These are phyloP conservation scores for Gossypium raimondii DNA, from an alignment of 345 rosid genomes.

Conservation along the genomic window DNA sequence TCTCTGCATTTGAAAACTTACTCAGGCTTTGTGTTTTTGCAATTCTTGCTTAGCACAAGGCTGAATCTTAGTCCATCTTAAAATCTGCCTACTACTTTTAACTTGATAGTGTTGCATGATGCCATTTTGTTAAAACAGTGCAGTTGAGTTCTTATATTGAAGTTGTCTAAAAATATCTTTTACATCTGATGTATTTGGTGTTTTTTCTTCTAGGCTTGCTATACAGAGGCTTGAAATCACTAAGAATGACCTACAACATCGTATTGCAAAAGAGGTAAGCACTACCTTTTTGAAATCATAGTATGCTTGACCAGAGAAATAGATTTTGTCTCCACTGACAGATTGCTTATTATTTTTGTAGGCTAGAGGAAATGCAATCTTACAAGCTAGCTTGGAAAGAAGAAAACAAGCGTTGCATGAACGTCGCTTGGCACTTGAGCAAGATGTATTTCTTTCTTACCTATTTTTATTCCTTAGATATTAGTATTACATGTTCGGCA, in stretches of 20 bases:
- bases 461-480: slow-evolving; percentile 11
- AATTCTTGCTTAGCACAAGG: background rate
- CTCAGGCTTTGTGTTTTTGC: slow-evolving; percentile 9
- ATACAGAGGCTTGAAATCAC: slow-evolving; percentile 94
- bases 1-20: background rate
- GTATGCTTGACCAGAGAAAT: slow-evolving; percentile 4
- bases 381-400: slow-evolving; percentile 95
- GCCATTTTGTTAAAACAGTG: background rate
- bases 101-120: background rate
- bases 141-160: background rate
- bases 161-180: background rate
- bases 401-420: slow-evolving; percentile 99
- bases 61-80: background rate
- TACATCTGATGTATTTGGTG: slow-evolving; percentile 13
- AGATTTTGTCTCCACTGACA: slow-evolving; percentile 25
- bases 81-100: background rate
- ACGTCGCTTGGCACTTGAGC: slow-evolving; percentile 95
- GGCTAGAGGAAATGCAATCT: slow-evolving; percentile 97
- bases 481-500: background rate
- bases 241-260: slow-evolving; percentile 86
- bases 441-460: slow-evolving; percentile 64
- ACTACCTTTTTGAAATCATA: slow-evolving; percentile 16
- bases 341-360: slow-evolving; percentile 28
- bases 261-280: slow-evolving; percentile 93
- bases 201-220: slow-evolving; percentile 62